Evolutionary conservation across 2,329 filamentous ascomycete species (phyloP).

Genomic region (Fusarium setosum): DNA sequence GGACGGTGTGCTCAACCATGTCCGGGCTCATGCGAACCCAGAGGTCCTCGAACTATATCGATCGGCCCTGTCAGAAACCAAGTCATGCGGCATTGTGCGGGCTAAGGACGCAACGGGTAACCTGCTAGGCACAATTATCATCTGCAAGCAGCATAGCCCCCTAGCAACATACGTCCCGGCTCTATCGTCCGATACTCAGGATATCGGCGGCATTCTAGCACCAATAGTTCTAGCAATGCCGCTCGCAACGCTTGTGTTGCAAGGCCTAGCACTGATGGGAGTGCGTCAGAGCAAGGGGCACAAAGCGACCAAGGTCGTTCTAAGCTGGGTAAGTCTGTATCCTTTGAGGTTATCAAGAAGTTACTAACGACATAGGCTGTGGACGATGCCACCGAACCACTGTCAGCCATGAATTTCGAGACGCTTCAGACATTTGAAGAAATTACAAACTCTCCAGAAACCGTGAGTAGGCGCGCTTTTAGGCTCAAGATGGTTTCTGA

Average conservation of each 20-base stretch:
- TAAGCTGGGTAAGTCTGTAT: conserved; percentile 77
- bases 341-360: too few relatives aligned
- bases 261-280: conserved; percentile 83
- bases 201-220: conserved; percentile 81
- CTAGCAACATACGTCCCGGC: conserved; percentile 78
- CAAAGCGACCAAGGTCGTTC: conserved; percentile 76
- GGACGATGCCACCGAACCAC: conserved; percentile 78
- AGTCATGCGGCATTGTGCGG: conserved; percentile 83
- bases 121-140: conserved; percentile 81
- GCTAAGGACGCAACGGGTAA: conserved; percentile 77
- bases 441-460: conserved; percentile 72
- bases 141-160: conserved; percentile 77
- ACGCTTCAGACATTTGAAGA: conserved; percentile 86
- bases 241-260: conserved; percentile 76
- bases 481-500: background rate
- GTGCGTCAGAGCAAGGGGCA: conserved; percentile 85
- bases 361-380: conserved; percentile 61
- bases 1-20: conserved; percentile 78
- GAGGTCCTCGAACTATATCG: conserved; percentile 85
- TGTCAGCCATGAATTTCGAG: conserved; percentile 84
- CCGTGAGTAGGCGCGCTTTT: conserved; percentile 48
- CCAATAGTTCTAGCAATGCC: conserved; percentile 78
- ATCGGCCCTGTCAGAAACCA: conserved; percentile 76
- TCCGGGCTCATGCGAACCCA: conserved; percentile 78
- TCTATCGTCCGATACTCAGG: conserved; percentile 68